Conservation (phyloP, 805 yeast species). For the Starmerella stigmatis region DNA sequence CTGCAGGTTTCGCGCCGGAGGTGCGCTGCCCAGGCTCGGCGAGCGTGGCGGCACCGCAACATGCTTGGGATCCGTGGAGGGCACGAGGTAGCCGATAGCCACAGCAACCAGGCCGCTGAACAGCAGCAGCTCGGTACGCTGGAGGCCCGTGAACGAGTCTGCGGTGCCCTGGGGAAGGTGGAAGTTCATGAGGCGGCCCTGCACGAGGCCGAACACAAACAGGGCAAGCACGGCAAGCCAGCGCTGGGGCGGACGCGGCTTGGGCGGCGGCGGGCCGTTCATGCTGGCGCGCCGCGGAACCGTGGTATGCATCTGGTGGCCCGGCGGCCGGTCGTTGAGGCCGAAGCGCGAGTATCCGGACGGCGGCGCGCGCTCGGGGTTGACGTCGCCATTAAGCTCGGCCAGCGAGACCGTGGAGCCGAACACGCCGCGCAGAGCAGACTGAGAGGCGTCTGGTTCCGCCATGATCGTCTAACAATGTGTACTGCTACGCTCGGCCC, state of each 20-base stretch:
- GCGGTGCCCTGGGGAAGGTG: conserved; percentile 15
- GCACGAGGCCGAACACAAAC: conserved; percentile 14
- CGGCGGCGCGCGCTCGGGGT: conserved; percentile 4
- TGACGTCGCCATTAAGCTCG: conserved; percentile 30
- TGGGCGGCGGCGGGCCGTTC: conserved; percentile 1
- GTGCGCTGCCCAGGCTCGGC: conserved; percentile 2
- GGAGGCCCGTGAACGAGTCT: neutral
- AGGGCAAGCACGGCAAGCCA: conserved; percentile 4
- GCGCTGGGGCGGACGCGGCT: neutral
- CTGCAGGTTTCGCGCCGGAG: conserved; percentile 11
- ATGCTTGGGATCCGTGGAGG: neutral
- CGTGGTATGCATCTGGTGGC: conserved; percentile 23
- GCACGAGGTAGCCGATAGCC: neutral
- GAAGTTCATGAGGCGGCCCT: conserved; percentile 16
- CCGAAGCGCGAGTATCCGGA: conserved; percentile 23
- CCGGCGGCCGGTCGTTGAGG: conserved; percentile 22
- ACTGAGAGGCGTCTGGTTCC: conserved; percentile 3
- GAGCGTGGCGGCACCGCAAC: neutral
- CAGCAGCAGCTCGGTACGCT: neutral
- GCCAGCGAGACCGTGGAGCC: conserved; percentile 33
- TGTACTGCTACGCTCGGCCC: no score
- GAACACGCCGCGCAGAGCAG: conserved; percentile 32
- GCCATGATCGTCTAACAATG: no score
- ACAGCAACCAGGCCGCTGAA: neutral
- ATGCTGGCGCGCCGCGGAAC: conserved; percentile 11